Evolutionary conservation across 495 filamentous ascomycete species (phyloP).

Genomic region (Pyrenopolyporus hunteri): DNA sequence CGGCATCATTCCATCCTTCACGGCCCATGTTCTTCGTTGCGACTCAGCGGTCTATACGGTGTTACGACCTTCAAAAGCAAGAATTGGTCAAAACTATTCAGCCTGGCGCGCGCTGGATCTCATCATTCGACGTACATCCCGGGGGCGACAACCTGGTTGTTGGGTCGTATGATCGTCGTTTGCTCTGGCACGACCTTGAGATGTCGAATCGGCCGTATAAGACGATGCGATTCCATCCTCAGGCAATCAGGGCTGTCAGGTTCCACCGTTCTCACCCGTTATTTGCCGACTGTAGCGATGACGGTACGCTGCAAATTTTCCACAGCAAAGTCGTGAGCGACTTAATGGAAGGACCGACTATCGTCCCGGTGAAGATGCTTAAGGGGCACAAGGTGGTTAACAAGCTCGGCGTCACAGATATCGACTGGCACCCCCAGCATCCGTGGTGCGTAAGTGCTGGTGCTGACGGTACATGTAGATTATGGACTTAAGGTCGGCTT

Average conservation of each 20-base stretch:
- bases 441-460: constrained; percentile 94
- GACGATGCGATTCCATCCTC: constrained; percentile 89
- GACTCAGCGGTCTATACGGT: constrained; percentile 87
- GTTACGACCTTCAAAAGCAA: constrained; percentile 89
- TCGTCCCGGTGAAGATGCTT: constrained; percentile 94
- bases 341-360: constrained; percentile 91
- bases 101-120: constrained; percentile 94
- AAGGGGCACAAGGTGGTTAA: constrained; percentile 82
- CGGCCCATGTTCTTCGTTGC: constrained; percentile 94
- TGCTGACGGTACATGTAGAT: constrained; percentile 78
- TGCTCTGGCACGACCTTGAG: constrained; percentile 97
- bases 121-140: constrained; percentile 89
- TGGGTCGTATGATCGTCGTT: constrained; percentile 88
- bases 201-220: constrained; percentile 90
- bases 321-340: constrained; percentile 94
- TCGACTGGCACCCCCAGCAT: constrained; percentile 92
- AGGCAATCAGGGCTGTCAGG: constrained; percentile 85
- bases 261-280: constrained; percentile 87
- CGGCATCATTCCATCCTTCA: constrained; percentile 90
- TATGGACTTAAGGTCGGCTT: constrained; percentile 51
- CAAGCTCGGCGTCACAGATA: constrained; percentile 86
- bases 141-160: constrained; percentile 92
- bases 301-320: constrained; percentile 93
- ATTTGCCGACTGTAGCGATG: constrained; percentile 92
- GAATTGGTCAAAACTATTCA: constrained; percentile 88